A percentile compares a stretch with the other conserved stretches of the same genome.
phyloP scores from a whole-genome alignment of 169 alveolate species.

The Blepharisma undulans region DNA sequence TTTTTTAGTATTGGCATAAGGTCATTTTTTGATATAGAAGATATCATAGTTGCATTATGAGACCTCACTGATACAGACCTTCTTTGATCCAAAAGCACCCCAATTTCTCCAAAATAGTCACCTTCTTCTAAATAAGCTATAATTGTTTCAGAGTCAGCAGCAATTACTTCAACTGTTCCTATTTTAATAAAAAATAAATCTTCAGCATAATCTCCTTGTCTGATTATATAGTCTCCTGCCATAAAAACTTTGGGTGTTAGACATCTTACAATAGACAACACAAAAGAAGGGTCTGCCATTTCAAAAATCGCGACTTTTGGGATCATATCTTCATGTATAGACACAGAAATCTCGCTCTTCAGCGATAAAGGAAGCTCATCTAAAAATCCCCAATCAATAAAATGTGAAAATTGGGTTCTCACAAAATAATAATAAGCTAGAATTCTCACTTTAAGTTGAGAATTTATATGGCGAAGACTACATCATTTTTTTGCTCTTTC shows the following conservation, averaged over 20 bases:
- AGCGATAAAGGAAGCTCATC: conserved; percentile 55
- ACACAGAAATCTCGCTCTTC: conserved; percentile 51
- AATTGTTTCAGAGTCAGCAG: conserved; percentile 51
- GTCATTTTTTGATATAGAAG: conserved; percentile 38
- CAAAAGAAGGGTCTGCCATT: conserved; percentile 59
- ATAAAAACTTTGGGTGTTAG: conserved; percentile 47
- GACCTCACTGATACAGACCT: conserved; percentile 58
- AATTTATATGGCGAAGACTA: conserved; percentile 36
- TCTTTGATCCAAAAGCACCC: conserved; percentile 44
- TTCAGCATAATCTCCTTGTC: conserved; percentile 53
- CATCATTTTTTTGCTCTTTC: conserved; percentile 53
- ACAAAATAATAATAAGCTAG: conserved; percentile 44
- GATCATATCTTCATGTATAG: conserved; percentile 52
- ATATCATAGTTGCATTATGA: conserved; percentile 41
- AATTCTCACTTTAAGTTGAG: conserved; percentile 31
- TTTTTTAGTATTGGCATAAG: conserved; percentile 33
- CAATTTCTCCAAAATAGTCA: conserved; percentile 69
- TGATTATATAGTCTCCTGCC: conserved; percentile 42
- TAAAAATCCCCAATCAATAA: conserved; percentile 32
- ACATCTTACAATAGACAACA: conserved; percentile 44
- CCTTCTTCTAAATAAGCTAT: conserved; percentile 64
- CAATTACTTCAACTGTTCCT: conserved; percentile 53
- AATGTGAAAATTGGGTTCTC: conserved; percentile 36
- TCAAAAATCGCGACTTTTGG: conserved; percentile 55
- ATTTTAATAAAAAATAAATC: conserved; percentile 51